Conservation (phyloP, 495 filamentous ascomycete species). For the Parachaetomium inaequale region DNA sequence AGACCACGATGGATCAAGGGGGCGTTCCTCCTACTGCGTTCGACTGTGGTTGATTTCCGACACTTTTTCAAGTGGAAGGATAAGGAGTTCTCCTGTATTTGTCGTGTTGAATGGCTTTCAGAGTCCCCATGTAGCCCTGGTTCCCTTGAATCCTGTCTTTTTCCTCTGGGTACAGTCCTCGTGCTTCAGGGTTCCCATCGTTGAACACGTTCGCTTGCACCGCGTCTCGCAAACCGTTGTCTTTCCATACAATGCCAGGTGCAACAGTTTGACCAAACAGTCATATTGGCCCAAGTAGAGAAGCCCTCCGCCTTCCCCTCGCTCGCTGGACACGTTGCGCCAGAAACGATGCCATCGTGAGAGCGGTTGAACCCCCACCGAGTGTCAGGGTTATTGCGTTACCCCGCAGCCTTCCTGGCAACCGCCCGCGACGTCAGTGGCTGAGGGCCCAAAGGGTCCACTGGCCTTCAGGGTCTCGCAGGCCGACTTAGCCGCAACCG, state of each 20-base stretch:
- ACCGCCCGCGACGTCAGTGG: slow-evolving; percentile 18
- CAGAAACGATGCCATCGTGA: background rate
- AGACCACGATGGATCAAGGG: background rate
- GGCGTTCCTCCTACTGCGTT: background rate
- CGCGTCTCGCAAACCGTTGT: too few species aligned
- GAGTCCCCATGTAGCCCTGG: too few species aligned
- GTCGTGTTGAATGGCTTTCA: too few species aligned
- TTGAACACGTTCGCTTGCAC: too few species aligned
- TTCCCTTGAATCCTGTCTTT: background rate
- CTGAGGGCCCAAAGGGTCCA: slow-evolving; percentile 5
- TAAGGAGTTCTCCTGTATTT: too few species aligned
- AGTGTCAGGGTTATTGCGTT: slow-evolving; percentile 20
- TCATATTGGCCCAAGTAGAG: too few species aligned
- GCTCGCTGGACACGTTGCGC: background rate
- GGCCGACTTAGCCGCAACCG: slow-evolving; percentile 10
- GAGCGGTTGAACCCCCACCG: background rate
- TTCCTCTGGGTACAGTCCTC: background rate
- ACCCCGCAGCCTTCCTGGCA: slow-evolving; percentile 16
- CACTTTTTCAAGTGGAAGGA: too few species aligned
- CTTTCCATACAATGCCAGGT: too few species aligned
- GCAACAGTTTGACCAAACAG: too few species aligned
- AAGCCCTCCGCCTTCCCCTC: background rate
- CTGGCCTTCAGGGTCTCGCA: slow-evolving; percentile 13
- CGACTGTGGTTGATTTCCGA: background rate
- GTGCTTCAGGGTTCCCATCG: background rate